Conservation (phyloP, 202 grass and related monocot species). For the Saccharum hybrid region DNA sequence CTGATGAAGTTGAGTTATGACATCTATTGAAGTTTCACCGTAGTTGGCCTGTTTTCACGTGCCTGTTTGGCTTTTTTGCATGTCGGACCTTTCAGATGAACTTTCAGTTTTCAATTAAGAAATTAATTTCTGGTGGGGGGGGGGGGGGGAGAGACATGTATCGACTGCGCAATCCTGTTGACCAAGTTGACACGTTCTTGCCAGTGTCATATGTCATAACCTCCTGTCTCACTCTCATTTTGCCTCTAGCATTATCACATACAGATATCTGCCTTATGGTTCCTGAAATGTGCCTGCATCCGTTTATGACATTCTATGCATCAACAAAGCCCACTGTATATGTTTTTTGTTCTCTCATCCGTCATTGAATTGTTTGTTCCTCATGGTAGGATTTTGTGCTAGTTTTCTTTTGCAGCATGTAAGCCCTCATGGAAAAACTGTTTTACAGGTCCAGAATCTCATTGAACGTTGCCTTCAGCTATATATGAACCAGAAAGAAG, state of each 20-base stretch:
- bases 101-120: conserved; percentile 1
- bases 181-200: background rate
- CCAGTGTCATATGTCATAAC: background rate
- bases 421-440: conserved; percentile 31
- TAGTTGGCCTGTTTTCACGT: background rate
- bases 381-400: background rate
- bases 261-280: conserved; percentile 22
- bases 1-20: background rate
- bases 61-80: background rate
- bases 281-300: conserved; percentile 12
- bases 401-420: conserved; percentile 18
- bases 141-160: background rate
- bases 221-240: background rate
- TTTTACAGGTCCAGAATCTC: conserved; percentile 94
- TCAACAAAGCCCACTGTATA: background rate
- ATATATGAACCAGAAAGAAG: conserved; percentile 99
- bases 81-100: background rate
- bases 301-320: background rate
- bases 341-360: background rate
- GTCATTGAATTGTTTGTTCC: background rate
- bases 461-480: conserved; percentile 96
- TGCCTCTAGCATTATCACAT: background rate
- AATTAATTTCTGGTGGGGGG: background rate
- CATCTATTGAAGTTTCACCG: background rate
- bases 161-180: background rate